phyloP scores from a whole-genome alignment of 192 early-diverging fungal species.

The Backusella westeae region DNA sequence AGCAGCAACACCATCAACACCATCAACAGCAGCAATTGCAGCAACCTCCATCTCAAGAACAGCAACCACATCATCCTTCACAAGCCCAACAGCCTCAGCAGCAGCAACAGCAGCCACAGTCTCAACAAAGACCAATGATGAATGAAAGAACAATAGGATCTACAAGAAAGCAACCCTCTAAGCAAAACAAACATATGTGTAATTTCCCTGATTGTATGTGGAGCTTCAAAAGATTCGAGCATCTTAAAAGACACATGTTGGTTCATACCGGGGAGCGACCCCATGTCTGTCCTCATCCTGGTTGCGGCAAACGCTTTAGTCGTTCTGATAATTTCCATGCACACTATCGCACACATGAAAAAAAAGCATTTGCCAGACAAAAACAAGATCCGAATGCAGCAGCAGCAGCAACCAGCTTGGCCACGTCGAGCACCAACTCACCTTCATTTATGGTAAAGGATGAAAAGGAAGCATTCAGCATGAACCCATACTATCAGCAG shows the following conservation, averaged over 20 bases:
- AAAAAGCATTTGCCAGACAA: slow-evolving; percentile 47
- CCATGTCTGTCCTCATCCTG: slow-evolving; percentile 63
- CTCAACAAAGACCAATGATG: not conserved
- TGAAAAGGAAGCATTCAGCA: slow-evolving; percentile 4
- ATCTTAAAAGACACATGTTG: slow-evolving; percentile 78
- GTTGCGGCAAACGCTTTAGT: slow-evolving; percentile 79
- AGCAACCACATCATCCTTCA: not conserved
- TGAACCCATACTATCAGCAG: slow-evolving; percentile 10
- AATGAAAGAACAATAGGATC: slow-evolving; percentile 4
- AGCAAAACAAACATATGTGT: slow-evolving; percentile 43
- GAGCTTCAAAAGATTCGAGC: slow-evolving; percentile 79
- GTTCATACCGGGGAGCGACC: slow-evolving; percentile 76
- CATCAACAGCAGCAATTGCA: slow-evolving; percentile 2
- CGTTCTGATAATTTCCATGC: slow-evolving; percentile 76
- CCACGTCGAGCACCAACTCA: not conserved
- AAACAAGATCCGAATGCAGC: slow-evolving; percentile 11
- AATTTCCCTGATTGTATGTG: slow-evolving; percentile 43
- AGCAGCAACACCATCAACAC: not conserved
- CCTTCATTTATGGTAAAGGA: slow-evolving; percentile 8
- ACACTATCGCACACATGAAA: slow-evolving; percentile 71
- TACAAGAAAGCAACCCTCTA: slow-evolving; percentile 19
- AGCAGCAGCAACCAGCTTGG: not conserved
- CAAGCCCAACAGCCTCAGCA: not conserved
- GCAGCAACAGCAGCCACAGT: not conserved
- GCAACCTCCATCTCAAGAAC: not conserved